Evolutionary conservation across 2,329 filamentous ascomycete species (phyloP).

Genomic region (Alternaria hordeiaustralica): DNA sequence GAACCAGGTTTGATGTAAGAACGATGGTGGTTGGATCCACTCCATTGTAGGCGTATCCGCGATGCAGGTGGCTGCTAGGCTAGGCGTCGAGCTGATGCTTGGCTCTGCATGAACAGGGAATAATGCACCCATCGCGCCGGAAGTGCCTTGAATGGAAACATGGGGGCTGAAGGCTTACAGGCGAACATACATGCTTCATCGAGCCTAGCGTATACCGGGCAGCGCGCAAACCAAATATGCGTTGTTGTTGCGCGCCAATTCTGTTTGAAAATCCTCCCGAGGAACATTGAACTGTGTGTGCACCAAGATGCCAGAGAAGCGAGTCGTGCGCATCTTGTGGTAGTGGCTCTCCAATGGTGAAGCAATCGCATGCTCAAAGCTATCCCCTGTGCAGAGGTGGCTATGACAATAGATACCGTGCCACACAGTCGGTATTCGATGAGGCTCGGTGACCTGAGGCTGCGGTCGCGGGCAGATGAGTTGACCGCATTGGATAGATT

Average conservation of each 20-base stretch:
- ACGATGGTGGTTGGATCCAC: slow-evolving; percentile 31
- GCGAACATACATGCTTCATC: slow-evolving; percentile 28
- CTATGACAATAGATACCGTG: slow-evolving; percentile 3
- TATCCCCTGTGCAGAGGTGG: not conserved
- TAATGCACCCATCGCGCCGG: slow-evolving; percentile 37
- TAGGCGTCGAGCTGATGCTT: slow-evolving; percentile 43
- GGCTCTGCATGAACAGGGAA: slow-evolving; percentile 35
- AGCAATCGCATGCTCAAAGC: not conserved
- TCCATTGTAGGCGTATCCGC: slow-evolving; percentile 28
- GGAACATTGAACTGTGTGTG: not conserved
- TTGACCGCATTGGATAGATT: slow-evolving; percentile 27
- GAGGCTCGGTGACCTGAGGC: slow-evolving; percentile 24
- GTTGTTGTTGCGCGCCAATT: slow-evolving; percentile 21
- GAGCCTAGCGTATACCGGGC: slow-evolving; percentile 27
- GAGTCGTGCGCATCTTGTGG: not conserved
- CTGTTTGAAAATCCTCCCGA: not conserved
- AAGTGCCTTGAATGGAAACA: slow-evolving; percentile 29
- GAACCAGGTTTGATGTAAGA: slow-evolving; percentile 24
- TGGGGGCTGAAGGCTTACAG: slow-evolving; percentile 45
- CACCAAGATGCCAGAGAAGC: not conserved
- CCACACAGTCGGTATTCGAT: slow-evolving; percentile 13
- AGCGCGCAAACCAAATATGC: slow-evolving; percentile 32
- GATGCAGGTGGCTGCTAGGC: slow-evolving; percentile 31
- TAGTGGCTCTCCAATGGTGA: not conserved
- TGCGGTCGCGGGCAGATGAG: slow-evolving; percentile 24